These are phyloP conservation scores for Prunella vulgaris DNA, from an alignment of 257 asterid genomes.

Conservation along the genomic window DNA sequence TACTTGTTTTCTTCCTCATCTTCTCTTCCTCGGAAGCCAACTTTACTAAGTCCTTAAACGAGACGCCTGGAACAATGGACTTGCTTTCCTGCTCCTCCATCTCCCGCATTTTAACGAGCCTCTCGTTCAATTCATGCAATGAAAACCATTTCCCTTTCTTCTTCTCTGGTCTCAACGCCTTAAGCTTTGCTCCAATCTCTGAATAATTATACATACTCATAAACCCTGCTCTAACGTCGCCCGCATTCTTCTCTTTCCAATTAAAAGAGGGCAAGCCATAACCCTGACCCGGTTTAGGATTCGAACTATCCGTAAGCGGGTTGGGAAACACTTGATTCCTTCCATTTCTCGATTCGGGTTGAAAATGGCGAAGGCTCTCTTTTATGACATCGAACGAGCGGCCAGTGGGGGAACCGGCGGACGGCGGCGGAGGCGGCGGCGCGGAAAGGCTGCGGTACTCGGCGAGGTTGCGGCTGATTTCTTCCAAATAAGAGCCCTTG, in stretches of 20 bases:
- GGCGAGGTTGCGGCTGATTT: constrained; percentile 30
- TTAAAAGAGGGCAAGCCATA: constrained; percentile 19
- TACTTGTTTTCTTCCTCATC: constrained; percentile 12
- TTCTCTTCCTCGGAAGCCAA: neutral
- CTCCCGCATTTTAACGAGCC: constrained; percentile 47
- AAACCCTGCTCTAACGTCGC: constrained; percentile 12
- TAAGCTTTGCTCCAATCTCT: constrained; percentile 61
- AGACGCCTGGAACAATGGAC: neutral
- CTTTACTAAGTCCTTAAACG: neutral
- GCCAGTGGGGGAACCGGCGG: constrained; percentile 4
- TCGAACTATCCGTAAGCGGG: constrained; percentile 8
- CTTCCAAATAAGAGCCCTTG: constrained; percentile 18
- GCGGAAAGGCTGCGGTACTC: constrained; percentile 31
- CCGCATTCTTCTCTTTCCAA: constrained; percentile 21
- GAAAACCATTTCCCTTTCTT: constrained; percentile 64
- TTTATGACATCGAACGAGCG: constrained; percentile 14
- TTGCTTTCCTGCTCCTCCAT: constrained; percentile 26
- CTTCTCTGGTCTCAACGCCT: constrained; percentile 56
- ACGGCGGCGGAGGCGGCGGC: constrained; percentile 17
- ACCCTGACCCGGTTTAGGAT: neutral
- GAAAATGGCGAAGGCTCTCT: constrained; percentile 20
- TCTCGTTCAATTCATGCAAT: constrained; percentile 57
- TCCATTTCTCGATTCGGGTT: neutral
- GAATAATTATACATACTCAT: constrained; percentile 15
- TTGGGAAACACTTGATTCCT: neutral